Evolutionary conservation across 768 basidiomycete species (phyloP), one percentile per base, ranked within the genome.

Genomic region (Floccularia luteovirens): DNA sequence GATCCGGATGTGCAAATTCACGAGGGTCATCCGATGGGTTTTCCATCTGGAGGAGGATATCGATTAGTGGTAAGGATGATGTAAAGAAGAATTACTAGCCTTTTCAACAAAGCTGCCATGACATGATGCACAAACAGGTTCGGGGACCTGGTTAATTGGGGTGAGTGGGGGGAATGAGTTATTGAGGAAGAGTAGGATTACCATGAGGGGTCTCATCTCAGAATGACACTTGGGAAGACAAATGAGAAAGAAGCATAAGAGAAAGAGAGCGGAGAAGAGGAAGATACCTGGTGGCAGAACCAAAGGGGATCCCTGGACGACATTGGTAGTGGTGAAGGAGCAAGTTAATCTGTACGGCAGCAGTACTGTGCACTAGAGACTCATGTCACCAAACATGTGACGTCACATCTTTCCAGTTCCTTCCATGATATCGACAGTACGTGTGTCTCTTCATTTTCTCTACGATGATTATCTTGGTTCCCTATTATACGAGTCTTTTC

Each of bases 201-300:
- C 88, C 84, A 86, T 89, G 33, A 91, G 63, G 1, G 90, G 89
- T 38, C 82, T 66, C 88, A 89, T 92, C 62, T 93, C 88, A 39
- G 85, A 79, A 56, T 80, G 72, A 54, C 91, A 94, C 90, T 92
- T 31, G 27, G 35, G 35, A 22, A 31, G 41, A 36, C 28, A 37
- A 24, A 38, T 48, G 38, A 37, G 47, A 49, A 31, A 48, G 37
- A 16, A 13, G 21, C 21, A 22, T 36, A 13, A 38, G 5, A 35
- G 22, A 30, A 10, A 5, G 39, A 6, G 24, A 30, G 14, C 11
- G 42, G 33, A 43, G 31, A 23, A 36, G 39, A 4, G 24, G 19
- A 32, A 55, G 63, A 12, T 31, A 79, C 85, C 63, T 85, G 67
- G 53, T 89, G 83, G 48, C 86, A 89, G 51, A 66, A 88, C 86